Percentiles rank a stretch among this genome's conserved stretches.
Evolutionary conservation across 768 basidiomycete species (phyloP).

Genomic region (Myochromella boudieri): DNA sequence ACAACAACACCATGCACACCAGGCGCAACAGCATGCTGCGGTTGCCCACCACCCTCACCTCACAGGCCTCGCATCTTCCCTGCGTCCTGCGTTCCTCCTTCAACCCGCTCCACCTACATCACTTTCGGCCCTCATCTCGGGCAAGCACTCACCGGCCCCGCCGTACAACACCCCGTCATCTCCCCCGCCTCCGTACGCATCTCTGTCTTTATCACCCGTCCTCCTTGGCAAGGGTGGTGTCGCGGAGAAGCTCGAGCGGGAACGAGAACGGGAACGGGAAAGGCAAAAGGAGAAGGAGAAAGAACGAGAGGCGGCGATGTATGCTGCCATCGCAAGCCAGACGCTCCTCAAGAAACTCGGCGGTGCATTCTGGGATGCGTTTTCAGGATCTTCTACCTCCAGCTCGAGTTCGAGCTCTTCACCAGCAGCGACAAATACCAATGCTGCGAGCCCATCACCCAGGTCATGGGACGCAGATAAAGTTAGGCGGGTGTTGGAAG

Average conservation of each 20-base stretch:
- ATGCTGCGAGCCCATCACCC: constrained; percentile 5
- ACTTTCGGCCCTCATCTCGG: constrained; percentile 38
- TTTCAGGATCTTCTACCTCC: constrained; percentile 49
- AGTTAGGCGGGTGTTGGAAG: constrained; percentile 78
- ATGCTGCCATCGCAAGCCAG: constrained; percentile 77
- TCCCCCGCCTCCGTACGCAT: constrained; percentile 21
- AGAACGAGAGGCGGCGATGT: constrained; percentile 48
- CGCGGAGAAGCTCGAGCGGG: constrained; percentile 27
- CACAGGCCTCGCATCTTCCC: constrained; percentile 38
- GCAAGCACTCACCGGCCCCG: constrained; percentile 38
- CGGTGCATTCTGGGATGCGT: constrained; percentile 86
- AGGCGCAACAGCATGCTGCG: constrained; percentile 36
- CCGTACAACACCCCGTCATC: constrained; percentile 11
- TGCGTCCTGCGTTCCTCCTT: constrained; percentile 35
- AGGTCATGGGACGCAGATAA: constrained; percentile 70
- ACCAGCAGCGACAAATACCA: constrained; percentile 17
- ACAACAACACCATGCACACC: constrained; percentile 52
- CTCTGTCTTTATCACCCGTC: constrained; percentile 46
- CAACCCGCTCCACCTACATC: constrained; percentile 17
- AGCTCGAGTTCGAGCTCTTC: constrained; percentile 4
- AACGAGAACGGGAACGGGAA: constrained; percentile 19
- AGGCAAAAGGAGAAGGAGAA: constrained; percentile 26
- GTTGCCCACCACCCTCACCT: constrained; percentile 30
- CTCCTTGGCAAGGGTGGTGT: constrained; percentile 22
- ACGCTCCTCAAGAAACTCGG: constrained; percentile 73